These are phyloP conservation scores for Stellera chamaejasme DNA, from an alignment of 345 rosid genomes.

Conservation along the genomic window DNA sequence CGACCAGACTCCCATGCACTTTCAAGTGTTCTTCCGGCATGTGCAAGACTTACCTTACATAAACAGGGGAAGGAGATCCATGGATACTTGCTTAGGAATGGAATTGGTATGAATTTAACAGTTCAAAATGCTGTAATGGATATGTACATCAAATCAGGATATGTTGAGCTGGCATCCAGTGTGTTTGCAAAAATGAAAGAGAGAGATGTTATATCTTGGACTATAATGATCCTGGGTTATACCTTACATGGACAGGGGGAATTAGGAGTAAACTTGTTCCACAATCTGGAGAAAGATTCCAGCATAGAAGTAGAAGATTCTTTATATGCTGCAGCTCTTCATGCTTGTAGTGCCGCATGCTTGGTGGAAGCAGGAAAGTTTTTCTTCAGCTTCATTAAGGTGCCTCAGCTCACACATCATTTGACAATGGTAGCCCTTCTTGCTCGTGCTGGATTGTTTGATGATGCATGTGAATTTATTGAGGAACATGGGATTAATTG, in stretches of 20 bases:
- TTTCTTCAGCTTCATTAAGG: conserved; percentile 29
- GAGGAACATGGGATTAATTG: conserved; percentile 26
- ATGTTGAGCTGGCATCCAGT: conserved; percentile 24
- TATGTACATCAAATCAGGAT: conserved; percentile 47
- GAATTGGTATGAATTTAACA: conserved; percentile 17
- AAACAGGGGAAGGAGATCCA: conserved; percentile 46
- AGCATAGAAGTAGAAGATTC: conserved; percentile 26
- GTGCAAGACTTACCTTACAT: conserved; percentile 39
- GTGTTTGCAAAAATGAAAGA: conserved; percentile 26
- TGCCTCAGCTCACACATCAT: conserved; percentile 25
- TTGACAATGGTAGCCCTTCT: conserved; percentile 39
- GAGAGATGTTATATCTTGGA: conserved; percentile 42
- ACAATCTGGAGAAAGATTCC: conserved; percentile 24
- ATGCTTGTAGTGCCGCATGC: conserved; percentile 36
- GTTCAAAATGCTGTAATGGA: conserved; percentile 42
- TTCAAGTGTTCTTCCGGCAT: conserved; percentile 35
- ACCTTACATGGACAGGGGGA: conserved; percentile 43
- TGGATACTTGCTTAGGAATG: conserved; percentile 38
- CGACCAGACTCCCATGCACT: conserved; percentile 32
- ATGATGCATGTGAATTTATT: conserved; percentile 33
- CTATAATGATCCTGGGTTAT: conserved; percentile 40
- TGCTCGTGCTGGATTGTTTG: conserved; percentile 32
- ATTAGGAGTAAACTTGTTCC: conserved; percentile 28
- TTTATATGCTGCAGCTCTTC: conserved; percentile 31
- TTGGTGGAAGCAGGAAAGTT: conserved; percentile 30